Percentiles rank a stretch among this genome's conserved stretches.
These are phyloP conservation scores for Caloboletus firmus DNA, from an alignment of 1,284 basidiomycete genomes.

Conservation along the genomic window DNA sequence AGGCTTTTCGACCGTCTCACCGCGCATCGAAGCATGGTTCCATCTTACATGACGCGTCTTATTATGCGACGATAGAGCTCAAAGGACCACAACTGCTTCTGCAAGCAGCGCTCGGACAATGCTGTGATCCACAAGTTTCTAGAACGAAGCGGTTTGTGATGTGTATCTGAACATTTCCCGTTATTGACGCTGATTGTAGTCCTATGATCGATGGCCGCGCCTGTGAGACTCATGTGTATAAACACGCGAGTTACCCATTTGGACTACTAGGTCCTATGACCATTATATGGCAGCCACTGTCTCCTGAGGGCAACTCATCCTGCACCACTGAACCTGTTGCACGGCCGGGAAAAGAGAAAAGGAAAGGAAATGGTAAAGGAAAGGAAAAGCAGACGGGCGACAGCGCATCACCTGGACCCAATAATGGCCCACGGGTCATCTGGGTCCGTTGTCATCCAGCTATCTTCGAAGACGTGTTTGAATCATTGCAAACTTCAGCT, in stretches of 20 bases:
- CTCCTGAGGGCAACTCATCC: slow-evolving; percentile 4
- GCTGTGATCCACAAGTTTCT: slow-evolving; percentile 64
- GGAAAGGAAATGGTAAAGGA: slow-evolving; percentile 16
- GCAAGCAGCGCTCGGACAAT: slow-evolving; percentile 50
- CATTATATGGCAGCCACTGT: slow-evolving; percentile 66
- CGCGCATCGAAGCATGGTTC: slow-evolving; percentile 81
- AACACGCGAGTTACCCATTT: slow-evolving; percentile 63
- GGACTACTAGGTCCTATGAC: slow-evolving; percentile 69
- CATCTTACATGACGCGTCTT: slow-evolving; percentile 87
- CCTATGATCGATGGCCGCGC: slow-evolving; percentile 56
- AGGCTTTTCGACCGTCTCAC: slow-evolving; percentile 85
- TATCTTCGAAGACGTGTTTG: slow-evolving; percentile 57
- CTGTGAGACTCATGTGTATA: slow-evolving; percentile 65
- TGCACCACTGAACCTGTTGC: neutral
- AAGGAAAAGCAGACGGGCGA: slow-evolving; percentile 25
- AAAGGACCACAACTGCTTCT: slow-evolving; percentile 60
- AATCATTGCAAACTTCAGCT: slow-evolving; percentile 50
- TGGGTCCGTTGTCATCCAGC: slow-evolving; percentile 84
- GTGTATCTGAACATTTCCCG: neutral
- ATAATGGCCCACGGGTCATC: slow-evolving; percentile 41
- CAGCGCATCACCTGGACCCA: slow-evolving; percentile 4
- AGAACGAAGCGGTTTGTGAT: slow-evolving; percentile 54
- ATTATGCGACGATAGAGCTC: slow-evolving; percentile 74
- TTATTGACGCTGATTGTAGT: slow-evolving; percentile 37
- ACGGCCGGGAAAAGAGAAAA: slow-evolving; percentile 10